Evolutionary conservation across 345 rosid genomes (phyloP), one percentile per base, ranked within the genome.

Genomic region (Eucalyptus guilfoylei): DNA sequence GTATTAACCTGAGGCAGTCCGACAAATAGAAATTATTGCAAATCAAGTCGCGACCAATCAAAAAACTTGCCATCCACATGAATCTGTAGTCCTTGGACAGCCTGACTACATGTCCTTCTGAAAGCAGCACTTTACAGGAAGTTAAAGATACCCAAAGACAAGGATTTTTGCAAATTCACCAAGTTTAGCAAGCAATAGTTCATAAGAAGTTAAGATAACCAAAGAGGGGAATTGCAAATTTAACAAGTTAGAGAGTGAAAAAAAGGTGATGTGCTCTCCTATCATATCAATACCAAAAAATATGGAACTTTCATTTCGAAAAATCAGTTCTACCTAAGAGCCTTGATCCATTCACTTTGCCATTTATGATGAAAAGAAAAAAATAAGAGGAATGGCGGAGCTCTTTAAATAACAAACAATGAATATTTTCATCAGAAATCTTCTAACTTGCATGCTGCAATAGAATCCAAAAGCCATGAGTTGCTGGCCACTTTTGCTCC

Each of bases 381-480:
- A 72, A 14, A 9, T 2, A 10, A 11, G 28, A 76, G 45, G 45
- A 37, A 19, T 76, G 83, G 28, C 47, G 2, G 47, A 76, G 60
- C 24, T 14, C 52, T 37, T 49, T n/a, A 49, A 86, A 86, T n/a
- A 49, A 32, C 23, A 30, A 86, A 86, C 28, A 21, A 54, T 16
- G 45, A 86, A 54, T 15, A 42, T 50, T 60, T 37, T 52, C 88
- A 28, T 86, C 67, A 32, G 19, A 86, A 11, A 34, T 52, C 50
- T 90, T 80, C 97, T 91, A 94, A 88, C 90, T 93, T 93, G 94
- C 93, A 92, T 52, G 95, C 95, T 87, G 99, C 98, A 88, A 98
- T 93, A 87, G 96, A 97, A 89, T 95, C 93, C 92, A 97, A 91
- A 92, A 97, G 92, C 99, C 99, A 98, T 45, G 92, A 90, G 90